These are phyloP conservation scores for Biscogniauxia mediterranea DNA, from an alignment of 2,329 filamentous ascomycete species.

Conservation along the genomic window DNA sequence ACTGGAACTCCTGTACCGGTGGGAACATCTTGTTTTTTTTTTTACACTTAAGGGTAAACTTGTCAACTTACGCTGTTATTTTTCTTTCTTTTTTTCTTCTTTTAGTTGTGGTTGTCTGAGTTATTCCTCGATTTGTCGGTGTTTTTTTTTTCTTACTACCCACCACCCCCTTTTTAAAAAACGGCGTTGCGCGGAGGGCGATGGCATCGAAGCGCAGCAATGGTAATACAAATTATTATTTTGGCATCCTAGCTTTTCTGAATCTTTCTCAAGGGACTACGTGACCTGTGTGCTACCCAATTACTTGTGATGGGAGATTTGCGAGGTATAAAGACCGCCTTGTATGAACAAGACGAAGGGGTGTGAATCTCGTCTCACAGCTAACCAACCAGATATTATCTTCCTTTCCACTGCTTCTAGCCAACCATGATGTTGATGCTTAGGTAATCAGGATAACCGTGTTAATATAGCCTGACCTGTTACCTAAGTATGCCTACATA, in stretches of 20 bases:
- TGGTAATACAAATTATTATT: neutral
- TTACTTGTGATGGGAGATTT: too few species aligned
- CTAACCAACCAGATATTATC: too few species aligned
- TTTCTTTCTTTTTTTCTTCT: neutral
- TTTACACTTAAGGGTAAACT: neutral
- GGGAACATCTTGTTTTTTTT: neutral
- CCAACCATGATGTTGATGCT: too few species aligned
- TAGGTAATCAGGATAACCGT: too few species aligned
- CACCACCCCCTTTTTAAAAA: neutral
- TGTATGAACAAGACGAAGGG: too few species aligned
- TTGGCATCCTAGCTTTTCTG: neutral
- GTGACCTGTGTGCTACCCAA: too few species aligned
- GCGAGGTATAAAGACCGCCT: too few species aligned
- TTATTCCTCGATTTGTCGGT: too few species aligned
- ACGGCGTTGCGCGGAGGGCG: neutral
- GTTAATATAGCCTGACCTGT: too few species aligned
- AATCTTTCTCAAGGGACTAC: neutral
- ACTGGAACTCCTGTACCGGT: neutral
- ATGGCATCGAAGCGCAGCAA: neutral
- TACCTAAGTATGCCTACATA: too few species aligned
- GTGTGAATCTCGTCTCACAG: too few species aligned
- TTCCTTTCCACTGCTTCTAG: too few species aligned
- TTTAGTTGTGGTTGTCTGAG: neutral
- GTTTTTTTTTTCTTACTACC: neutral
- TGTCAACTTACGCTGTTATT: neutral